phyloP scores from a whole-genome alignment of 306 rosid species.

The Comarum palustre region DNA sequence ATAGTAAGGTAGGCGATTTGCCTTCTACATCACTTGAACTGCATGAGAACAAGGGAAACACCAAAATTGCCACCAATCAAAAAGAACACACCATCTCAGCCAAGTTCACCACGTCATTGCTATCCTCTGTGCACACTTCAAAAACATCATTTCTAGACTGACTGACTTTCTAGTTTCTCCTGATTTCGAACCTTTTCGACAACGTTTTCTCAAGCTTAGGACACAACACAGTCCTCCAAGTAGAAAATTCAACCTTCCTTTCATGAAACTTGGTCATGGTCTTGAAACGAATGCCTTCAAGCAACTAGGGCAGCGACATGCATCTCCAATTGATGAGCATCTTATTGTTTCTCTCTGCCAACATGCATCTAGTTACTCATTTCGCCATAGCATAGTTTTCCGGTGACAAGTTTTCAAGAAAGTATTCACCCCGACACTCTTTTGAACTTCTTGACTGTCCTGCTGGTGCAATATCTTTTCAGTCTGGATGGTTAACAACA shows the following conservation, averaged over 20 bases:
- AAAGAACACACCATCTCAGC: background rate
- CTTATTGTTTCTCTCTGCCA: background rate
- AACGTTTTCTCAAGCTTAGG: background rate
- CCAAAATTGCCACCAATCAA: background rate
- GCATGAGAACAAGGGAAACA: background rate
- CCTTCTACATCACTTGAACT: background rate
- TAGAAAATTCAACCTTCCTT: background rate
- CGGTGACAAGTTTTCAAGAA: background rate
- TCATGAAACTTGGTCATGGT: background rate
- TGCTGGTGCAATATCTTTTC: slow-evolving; percentile 74
- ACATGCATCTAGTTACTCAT: background rate
- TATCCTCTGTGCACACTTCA: background rate
- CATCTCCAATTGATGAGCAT: background rate
- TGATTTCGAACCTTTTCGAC: background rate
- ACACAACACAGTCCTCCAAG: background rate
- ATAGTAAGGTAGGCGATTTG: background rate
- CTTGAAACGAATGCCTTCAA: background rate
- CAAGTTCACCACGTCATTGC: background rate
- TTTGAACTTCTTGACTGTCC: too few relatives aligned
- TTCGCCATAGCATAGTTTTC: background rate
- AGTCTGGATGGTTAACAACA: slow-evolving; percentile 26
- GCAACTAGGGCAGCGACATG: background rate
- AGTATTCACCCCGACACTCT: background rate
- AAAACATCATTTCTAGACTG: background rate
- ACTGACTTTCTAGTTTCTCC: background rate